Evolutionary conservation across 768 basidiomycete genomes (phyloP), one percentile per base, ranked within the genome.

Genomic region (Sutorius australiensis): DNA sequence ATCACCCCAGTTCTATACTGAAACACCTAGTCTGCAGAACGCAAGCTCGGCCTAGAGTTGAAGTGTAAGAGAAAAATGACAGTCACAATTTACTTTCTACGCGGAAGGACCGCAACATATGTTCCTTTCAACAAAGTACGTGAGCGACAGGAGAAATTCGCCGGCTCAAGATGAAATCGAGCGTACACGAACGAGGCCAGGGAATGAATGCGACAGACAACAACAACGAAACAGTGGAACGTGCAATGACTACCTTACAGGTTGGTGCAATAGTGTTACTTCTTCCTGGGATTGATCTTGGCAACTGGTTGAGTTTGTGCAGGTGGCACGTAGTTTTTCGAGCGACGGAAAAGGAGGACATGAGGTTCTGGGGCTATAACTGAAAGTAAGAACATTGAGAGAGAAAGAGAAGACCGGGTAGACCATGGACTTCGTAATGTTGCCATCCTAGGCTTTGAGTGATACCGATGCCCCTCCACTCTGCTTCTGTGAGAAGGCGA

Each of bases 391-490:
- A 24, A 45, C 46, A 14, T 24, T 39, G 17, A 50, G 40, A 24
- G 48, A 34, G 46, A 39, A 45, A 17, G 27, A 36, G 14, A 24
- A 43, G 13, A 40, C 16, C n/a, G 34, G 19, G 57, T 78, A 57
- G 57, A 87, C 93, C 90, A 64, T 98, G 95, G n/a, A 95, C 90
- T 75, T 95, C 94, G 63, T 95, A 98, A 63, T 97, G 94, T 65
- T 92, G 89, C 94, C 95, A 98, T 4, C 95, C 95, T 21, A 95
- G 76, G 70, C 91, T 94, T 73, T 99, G 95, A 38, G 88, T 89
- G 57, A 98, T 95, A 9, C 95, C 95, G 51, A 99, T 92, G 0
- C 90, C 89, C 67, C 95, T 80, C 95, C 95, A 99, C 71, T 99
- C 97, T 39, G 79, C 72, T 66, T 99, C 95, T 3, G 81, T 69